Evolutionary conservation across 2,329 filamentous ascomycete species (phyloP), one percentile per base, ranked within the genome.

Genomic region (Hymenoscyphus scutula): DNA sequence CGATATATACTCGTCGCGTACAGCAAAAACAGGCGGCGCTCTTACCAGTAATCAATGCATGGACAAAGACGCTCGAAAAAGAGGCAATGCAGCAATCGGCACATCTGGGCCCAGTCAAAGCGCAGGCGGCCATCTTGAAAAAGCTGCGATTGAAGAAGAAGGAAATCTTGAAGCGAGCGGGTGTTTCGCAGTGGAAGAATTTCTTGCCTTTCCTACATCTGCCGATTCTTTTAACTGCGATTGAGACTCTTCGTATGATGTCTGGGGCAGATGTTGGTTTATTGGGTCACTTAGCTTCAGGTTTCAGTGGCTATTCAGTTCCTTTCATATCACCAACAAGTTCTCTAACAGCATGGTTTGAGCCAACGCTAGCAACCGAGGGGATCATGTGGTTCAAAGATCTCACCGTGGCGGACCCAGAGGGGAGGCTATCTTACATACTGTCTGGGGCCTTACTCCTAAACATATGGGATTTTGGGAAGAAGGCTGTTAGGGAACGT

Each of bases 311-410:
- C 23, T 60, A 54, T 4, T 60, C 58, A 15, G 38, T 41, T 7
- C 60, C 37, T 3, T 30, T 45, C 19, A 25, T 19, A 2, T 38
- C 10, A 7, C 38, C 41, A 17, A 32, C 41, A 17, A 30, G 53
- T 7, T 58, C 13, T 5, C 56, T 60, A 64, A 53, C 19, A 2
- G 59, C 15, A 11, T 64, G 11, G 34, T 65, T 60, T 27, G 69
- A 68, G 59, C 67, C 53, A 60, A 64, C 79, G 4, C 74, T 88
- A 17, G 77, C 80, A 5, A 78, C 72, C 7, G 85, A 86, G 74
- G 85, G 85, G n/a, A 78, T 81, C 2, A 75, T 85, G 1, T 89
- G 85, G 85, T 86, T 87, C 61, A 78, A 80, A 1, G 78, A 88
- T 70, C 78, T 89, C 15, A 74, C 83, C 5, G 69, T 77, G 0